Evolutionary conservation across 106 monocot genomes (phyloP).

Genomic region (Hemerocallis citrina): DNA sequence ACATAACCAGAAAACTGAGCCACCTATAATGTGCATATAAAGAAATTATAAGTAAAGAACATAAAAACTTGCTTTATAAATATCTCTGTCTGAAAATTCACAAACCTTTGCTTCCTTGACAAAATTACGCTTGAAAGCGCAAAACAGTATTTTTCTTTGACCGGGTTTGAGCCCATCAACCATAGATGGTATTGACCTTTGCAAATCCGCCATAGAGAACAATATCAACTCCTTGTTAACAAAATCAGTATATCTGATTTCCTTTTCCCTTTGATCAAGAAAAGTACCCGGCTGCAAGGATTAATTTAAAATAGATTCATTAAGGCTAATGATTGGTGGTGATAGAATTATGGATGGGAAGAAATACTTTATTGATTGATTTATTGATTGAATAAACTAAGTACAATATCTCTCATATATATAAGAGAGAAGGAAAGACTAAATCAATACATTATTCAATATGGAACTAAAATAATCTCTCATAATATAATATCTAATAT

Average conservation of each 20-base stretch:
- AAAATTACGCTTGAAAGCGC: slow-evolving; percentile 85
- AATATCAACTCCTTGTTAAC: slow-evolving; percentile 92
- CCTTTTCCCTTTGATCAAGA: slow-evolving; percentile 61
- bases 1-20: slow-evolving; percentile 87
- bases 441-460: too few species aligned
- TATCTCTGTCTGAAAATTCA: slow-evolving; percentile 10
- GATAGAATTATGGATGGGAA: too few species aligned
- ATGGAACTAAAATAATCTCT: too few species aligned
- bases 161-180: slow-evolving; percentile 96
- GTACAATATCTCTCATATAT: too few species aligned
- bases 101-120: slow-evolving; percentile 77
- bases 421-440: too few species aligned
- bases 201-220: slow-evolving; percentile 91
- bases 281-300: slow-evolving; percentile 83
- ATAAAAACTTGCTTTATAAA: not conserved
- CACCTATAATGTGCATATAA: slow-evolving; percentile 61
- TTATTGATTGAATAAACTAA: too few species aligned
- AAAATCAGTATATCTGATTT: slow-evolving; percentile 91
- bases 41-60: not conserved
- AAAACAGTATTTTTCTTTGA: slow-evolving; percentile 88
- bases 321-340: too few species aligned
- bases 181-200: slow-evolving; percentile 90
- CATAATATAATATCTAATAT: too few species aligned
- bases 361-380: too few species aligned
- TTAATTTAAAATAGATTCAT: too few species aligned